phyloP scores from a whole-genome alignment of 2,329 filamentous ascomycete species.

The Didymella segeticola region DNA sequence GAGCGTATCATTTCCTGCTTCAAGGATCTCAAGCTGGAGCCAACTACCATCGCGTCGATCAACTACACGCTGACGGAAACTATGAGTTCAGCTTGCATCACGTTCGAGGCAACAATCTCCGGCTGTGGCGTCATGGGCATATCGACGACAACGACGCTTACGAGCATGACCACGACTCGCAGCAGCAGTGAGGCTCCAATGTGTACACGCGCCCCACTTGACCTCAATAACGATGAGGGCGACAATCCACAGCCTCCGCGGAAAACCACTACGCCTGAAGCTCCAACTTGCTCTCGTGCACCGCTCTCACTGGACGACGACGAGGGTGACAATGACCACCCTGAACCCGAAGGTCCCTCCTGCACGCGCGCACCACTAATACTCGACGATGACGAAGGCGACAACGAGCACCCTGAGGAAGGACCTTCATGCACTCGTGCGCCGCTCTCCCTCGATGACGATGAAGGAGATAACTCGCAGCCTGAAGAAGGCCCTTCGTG shows the following conservation, averaged over 20 bases:
- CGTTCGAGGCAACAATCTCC: slow-evolving; percentile 21
- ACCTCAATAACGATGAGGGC: slow-evolving; percentile 39
- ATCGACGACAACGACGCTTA: slow-evolving; percentile 19
- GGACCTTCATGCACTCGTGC: slow-evolving; percentile 26
- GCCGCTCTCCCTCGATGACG: slow-evolving; percentile 38
- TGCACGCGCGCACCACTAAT: slow-evolving; percentile 30
- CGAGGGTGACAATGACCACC: slow-evolving; percentile 17
- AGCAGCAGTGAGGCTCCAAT: slow-evolving; percentile 18
- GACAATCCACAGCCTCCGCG: slow-evolving; percentile 22
- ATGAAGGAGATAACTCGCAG: slow-evolving; percentile 35
- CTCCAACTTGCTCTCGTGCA: too few relatives aligned
- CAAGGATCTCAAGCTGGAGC: slow-evolving; percentile 10
- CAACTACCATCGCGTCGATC: slow-evolving; percentile 15
- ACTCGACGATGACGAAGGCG: slow-evolving; percentile 39
- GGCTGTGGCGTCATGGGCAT: slow-evolving; percentile 21
- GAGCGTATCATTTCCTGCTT: slow-evolving; percentile 30
- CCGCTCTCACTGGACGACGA: slow-evolving; percentile 11
- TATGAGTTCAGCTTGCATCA: slow-evolving; percentile 26
- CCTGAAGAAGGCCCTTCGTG: neutral
- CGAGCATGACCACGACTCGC: slow-evolving; percentile 7
- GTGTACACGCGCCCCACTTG: slow-evolving; percentile 29
- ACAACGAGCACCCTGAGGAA: slow-evolving; percentile 19
- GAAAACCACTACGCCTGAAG: too few relatives aligned
- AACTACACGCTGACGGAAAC: slow-evolving; percentile 20
- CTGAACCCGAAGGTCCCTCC: slow-evolving; percentile 16